A percentile compares a stretch with the other conserved stretches of the same genome.
phyloP scores from a whole-genome alignment of 2,329 filamentous ascomycete species.

The Xylariaceae sp. region DNA sequence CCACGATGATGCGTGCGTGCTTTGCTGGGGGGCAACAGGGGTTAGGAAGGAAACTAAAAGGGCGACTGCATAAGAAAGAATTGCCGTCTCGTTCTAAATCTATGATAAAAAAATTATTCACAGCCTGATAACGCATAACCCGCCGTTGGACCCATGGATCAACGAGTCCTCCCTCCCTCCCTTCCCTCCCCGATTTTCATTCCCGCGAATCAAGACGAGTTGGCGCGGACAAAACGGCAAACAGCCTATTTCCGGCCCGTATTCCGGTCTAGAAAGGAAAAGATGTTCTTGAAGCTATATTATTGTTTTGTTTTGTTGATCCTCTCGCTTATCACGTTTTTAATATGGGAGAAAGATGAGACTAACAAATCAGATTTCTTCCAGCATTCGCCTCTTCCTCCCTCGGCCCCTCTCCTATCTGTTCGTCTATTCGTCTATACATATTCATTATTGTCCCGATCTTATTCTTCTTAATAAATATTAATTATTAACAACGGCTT shows the following conservation, averaged over 20 bases:
- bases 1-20: too few relatives aligned
- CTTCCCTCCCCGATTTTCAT: not conserved
- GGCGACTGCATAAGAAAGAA: not conserved
- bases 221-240: not conserved
- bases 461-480: not conserved
- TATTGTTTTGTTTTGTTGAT: not conserved
- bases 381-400: not conserved
- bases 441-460: not conserved
- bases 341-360: too few relatives aligned
- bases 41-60: not conserved
- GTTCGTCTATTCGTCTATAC: not conserved
- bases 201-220: not conserved
- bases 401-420: not conserved
- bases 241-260: not conserved
- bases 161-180: not conserved
- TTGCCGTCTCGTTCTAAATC: not conserved
- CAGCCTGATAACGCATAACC: not conserved
- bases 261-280: not conserved
- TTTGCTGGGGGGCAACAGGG: too few relatives aligned
- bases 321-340: too few relatives aligned
- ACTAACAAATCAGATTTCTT: not conserved
- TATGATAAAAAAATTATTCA: not conserved
- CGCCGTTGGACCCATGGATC: not conserved
- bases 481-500: not conserved
- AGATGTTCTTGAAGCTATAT: not conserved